Conservation (phyloP, 169 alveolate genomes). For the Babesia gibsoni region DNA sequence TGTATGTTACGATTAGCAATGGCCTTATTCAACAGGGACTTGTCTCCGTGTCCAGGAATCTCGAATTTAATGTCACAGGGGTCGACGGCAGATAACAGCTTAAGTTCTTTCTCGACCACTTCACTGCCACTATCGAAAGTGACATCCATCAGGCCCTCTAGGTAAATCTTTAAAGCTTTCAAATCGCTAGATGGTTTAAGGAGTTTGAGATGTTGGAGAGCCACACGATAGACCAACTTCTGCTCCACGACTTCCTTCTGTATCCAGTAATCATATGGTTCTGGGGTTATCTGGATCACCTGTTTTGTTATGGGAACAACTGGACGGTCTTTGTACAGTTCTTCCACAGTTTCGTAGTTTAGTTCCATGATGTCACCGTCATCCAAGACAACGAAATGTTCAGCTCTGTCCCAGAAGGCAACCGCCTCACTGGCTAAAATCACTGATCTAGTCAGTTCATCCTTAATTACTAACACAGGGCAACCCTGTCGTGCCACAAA, state of each 20-base stretch:
- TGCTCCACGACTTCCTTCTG: slow-evolving; percentile 89
- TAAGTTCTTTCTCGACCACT: slow-evolving; percentile 8
- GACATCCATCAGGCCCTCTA: slow-evolving; percentile 16
- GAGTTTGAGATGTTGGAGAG: slow-evolving; percentile 34
- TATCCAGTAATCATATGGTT: slow-evolving; percentile 89
- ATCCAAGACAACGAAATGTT: slow-evolving; percentile 80
- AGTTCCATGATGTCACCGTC: slow-evolving; percentile 61
- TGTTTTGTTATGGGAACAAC: slow-evolving; percentile 59
- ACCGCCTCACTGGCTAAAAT: slow-evolving; percentile 92
- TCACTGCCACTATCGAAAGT: slow-evolving; percentile 36
- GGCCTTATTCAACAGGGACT: slow-evolving; percentile 58
- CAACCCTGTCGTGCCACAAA: slow-evolving; percentile 91
- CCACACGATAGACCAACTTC: slow-evolving; percentile 64
- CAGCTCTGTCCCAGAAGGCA: slow-evolving; percentile 90
- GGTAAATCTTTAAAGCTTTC: background rate
- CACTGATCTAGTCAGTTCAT: slow-evolving; percentile 75
- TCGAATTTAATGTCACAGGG: slow-evolving; percentile 18
- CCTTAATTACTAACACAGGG: slow-evolving; percentile 87
- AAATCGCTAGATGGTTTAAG: background rate
- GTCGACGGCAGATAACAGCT: slow-evolving; percentile 34
- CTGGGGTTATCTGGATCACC: slow-evolving; percentile 65
- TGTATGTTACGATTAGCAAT: slow-evolving; percentile 75
- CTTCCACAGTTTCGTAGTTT: slow-evolving; percentile 48
- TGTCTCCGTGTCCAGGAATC: slow-evolving; percentile 38
- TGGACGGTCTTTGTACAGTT: slow-evolving; percentile 42